Conservation (phyloP, 495 filamentous ascomycete species). For the Elaphomyces granulatus region DNA sequence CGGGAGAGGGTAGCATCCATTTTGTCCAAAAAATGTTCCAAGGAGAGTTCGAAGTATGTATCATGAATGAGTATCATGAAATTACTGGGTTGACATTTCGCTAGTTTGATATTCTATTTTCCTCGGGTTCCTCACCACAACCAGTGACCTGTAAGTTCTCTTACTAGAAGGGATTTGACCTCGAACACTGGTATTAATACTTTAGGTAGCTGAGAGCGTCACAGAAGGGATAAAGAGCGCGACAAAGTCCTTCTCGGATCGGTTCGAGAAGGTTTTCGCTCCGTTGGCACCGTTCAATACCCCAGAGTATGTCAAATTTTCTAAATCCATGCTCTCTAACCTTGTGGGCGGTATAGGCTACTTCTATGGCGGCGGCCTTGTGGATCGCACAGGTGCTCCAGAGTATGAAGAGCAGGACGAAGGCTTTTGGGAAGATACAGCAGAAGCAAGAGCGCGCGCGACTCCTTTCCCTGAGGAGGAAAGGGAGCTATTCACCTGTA, state of each 20-base stretch:
- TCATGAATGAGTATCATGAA: too few relatives aligned
- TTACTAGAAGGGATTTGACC: background rate
- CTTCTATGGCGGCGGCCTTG: conserved; percentile 74
- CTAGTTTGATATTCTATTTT: conserved; percentile 84
- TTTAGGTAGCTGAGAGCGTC: conserved; percentile 44
- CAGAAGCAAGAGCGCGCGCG: conserved; percentile 51
- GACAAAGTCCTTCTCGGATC: conserved; percentile 53
- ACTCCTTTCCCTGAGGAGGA: conserved; percentile 61
- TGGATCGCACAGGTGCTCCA: conserved; percentile 76
- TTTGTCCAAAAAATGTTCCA: conserved; percentile 86
- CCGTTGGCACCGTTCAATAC: conserved; percentile 63
- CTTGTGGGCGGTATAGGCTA: conserved; percentile 89
- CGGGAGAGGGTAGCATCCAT: conserved; percentile 67
- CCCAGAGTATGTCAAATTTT: conserved; percentile 63
- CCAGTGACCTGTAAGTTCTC: conserved; percentile 38
- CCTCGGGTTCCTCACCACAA: conserved; percentile 55
- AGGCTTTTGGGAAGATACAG: conserved; percentile 91
- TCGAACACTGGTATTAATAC: conserved; percentile 14
- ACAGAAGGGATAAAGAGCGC: conserved; percentile 51
- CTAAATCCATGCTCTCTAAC: conserved; percentile 84
- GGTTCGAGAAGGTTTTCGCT: conserved; percentile 57
- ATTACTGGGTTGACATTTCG: too few relatives aligned
- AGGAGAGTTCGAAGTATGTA: conserved; percentile 60
- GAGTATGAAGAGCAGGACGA: conserved; percentile 96
- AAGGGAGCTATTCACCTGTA: conserved; percentile 79